A percentile compares a stretch with the other conserved stretches of the same genome.
Evolutionary conservation across 2,329 filamentous ascomycete genomes (phyloP).

Genomic region (Boeremia lycopersici): DNA sequence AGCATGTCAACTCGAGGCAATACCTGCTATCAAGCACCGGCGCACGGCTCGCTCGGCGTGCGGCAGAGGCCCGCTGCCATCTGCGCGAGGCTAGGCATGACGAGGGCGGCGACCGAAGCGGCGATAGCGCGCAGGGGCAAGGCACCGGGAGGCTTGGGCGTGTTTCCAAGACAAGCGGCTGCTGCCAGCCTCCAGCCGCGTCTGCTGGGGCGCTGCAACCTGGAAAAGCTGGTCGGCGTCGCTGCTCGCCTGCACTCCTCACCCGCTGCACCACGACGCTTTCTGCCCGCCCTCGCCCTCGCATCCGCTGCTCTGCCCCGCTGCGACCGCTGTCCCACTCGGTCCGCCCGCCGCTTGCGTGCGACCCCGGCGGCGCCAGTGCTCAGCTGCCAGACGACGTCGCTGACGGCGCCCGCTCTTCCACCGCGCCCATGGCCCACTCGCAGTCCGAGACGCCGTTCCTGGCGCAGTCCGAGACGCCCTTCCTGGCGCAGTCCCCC

Average conservation of each 20-base stretch:
- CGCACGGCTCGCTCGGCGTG: too few species aligned
- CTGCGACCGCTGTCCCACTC: too few species aligned
- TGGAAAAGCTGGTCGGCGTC: constrained; percentile 2
- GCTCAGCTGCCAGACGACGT: neutral
- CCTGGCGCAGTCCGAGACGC: constrained; percentile 25
- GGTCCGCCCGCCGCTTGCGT: neutral
- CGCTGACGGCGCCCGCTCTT: too few species aligned
- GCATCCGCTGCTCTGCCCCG: neutral
- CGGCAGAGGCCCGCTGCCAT: neutral
- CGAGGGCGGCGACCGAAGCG: neutral
- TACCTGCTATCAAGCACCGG: too few species aligned
- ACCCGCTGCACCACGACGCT: neutral
- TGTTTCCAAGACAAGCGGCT: constrained; percentile 10
- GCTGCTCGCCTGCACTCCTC: neutral
- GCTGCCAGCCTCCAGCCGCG: constrained; percentile 6
- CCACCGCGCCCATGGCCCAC: constrained; percentile 5
- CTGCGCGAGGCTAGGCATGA: constrained; percentile 9
- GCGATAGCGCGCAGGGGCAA: constrained; percentile 9
- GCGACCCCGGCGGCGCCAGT: neutral
- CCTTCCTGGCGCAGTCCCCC: constrained; percentile 29
- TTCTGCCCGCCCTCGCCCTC: neutral
- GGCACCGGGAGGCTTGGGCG: constrained; percentile 2
- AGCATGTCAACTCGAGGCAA: too few species aligned
- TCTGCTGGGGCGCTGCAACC: constrained; percentile 3
- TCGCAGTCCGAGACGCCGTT: constrained; percentile 21